These are phyloP conservation scores for Colletotrichum spaethianum DNA, from an alignment of 2,329 filamentous ascomycete species.

Conservation along the genomic window DNA sequence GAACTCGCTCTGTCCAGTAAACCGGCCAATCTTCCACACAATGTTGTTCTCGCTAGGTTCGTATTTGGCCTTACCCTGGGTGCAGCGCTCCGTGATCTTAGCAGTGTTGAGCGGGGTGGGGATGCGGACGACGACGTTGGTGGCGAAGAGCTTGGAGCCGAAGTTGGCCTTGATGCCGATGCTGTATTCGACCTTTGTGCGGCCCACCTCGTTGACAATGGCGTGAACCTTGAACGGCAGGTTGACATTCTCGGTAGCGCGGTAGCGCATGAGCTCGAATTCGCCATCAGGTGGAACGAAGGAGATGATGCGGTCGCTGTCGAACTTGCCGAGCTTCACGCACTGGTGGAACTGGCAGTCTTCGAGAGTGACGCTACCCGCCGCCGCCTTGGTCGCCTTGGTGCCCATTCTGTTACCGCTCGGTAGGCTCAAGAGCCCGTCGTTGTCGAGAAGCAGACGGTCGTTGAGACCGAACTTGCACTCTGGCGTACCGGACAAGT, in stretches of 20 bases:
- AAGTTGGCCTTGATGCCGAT: constrained; percentile 98
- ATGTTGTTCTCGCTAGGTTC: constrained; percentile 98
- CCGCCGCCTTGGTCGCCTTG: constrained; percentile 95
- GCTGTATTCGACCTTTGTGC: constrained; percentile 98
- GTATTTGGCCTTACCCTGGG: constrained; percentile 97
- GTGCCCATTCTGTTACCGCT: constrained; percentile 84
- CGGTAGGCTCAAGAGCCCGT: constrained; percentile 75
- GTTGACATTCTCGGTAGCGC: constrained; percentile 98
- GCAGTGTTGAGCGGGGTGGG: constrained; percentile 98
- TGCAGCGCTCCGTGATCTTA: constrained; percentile 91
- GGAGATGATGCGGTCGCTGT: constrained; percentile 95
- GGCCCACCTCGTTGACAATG: constrained; percentile 97
- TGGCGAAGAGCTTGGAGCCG: constrained; percentile 94
- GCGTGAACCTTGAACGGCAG: constrained; percentile 98
- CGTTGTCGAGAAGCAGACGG: constrained; percentile 88
- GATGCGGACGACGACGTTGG: constrained; percentile 94
- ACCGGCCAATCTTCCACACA: constrained; percentile 98
- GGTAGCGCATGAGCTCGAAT: constrained; percentile 99
- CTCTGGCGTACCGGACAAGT: constrained; percentile 95
- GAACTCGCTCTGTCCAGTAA: constrained; percentile 97
- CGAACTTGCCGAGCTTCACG: constrained; percentile 97
- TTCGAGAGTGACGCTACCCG: constrained; percentile 94
- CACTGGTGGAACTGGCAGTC: constrained; percentile 99
- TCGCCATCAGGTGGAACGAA: constrained; percentile 98
- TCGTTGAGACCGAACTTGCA: constrained; percentile 99